phyloP scores from a whole-genome alignment of 768 basidiomycete genomes.

The Flagelloscypha sp. region DNA sequence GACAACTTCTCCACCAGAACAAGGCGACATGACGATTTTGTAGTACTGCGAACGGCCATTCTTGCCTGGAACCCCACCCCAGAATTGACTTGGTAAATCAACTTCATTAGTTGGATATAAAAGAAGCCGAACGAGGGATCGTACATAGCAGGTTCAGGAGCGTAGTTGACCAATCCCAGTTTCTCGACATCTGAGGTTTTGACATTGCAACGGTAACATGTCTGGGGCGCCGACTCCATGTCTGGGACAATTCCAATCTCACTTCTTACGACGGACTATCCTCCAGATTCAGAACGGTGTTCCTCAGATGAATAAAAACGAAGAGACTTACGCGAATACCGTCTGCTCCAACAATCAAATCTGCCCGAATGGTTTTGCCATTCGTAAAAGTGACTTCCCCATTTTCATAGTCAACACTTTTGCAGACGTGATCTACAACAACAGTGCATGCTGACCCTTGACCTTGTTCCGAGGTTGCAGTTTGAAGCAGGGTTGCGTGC shows the following conservation, averaged over 20 bases:
- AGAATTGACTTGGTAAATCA: constrained; percentile 19
- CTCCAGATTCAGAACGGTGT: background rate
- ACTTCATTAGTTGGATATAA: background rate
- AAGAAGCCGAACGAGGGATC: no score
- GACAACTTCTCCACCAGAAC: constrained; percentile 21
- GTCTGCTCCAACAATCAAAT: constrained; percentile 25
- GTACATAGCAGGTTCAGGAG: constrained; percentile 23
- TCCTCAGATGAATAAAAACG: background rate
- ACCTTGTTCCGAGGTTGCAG: constrained; percentile 18
- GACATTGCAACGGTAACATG: constrained; percentile 26
- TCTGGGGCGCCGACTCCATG: constrained; percentile 22
- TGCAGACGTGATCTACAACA: constrained; percentile 19
- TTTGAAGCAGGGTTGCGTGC: constrained; percentile 21
- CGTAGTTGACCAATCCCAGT: constrained; percentile 21
- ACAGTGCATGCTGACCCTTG: constrained; percentile 19
- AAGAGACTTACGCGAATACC: constrained; percentile 20
- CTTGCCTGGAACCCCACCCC: constrained; percentile 21
- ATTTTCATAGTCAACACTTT: constrained; percentile 16
- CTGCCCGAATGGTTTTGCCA: constrained; percentile 17
- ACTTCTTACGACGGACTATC: constrained; percentile 19
- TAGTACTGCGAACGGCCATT: constrained; percentile 24
- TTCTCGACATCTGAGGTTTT: constrained; percentile 18
- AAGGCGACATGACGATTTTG: constrained; percentile 27
- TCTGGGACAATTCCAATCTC: constrained; percentile 20
- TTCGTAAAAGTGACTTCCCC: constrained; percentile 19